A percentile compares a stretch with the other conserved stretches of the same genome.
These are phyloP conservation scores for Peribolospora baueri DNA, from an alignment of 768 basidiomycete species.

Conservation along the genomic window DNA sequence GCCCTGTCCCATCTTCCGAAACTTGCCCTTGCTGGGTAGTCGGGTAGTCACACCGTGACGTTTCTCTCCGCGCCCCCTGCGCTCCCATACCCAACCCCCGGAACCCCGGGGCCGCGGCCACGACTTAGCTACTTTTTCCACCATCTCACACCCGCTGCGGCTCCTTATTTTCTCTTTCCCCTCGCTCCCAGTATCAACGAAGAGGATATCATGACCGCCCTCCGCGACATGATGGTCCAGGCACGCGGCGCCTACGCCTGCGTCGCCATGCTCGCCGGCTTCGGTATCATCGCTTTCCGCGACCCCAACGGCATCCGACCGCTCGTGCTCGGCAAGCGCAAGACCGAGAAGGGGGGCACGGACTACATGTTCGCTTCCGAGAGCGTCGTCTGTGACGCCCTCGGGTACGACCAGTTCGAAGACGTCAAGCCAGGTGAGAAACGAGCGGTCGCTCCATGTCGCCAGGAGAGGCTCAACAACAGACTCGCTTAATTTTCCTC, in stretches of 20 bases:
- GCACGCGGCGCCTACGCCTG: constrained; percentile 88
- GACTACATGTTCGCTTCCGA: constrained; percentile 88
- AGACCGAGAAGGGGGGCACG: constrained; percentile 25
- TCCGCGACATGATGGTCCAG: constrained; percentile 65
- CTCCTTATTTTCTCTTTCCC: not conserved
- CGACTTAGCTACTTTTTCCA: not conserved
- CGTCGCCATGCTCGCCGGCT: constrained; percentile 95
- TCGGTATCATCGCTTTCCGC: constrained; percentile 90
- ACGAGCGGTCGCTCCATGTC: constrained; percentile 8
- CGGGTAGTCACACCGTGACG: too few species aligned
- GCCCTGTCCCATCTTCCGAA: not conserved
- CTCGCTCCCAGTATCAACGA: constrained; percentile 45
- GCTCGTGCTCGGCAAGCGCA: constrained; percentile 56
- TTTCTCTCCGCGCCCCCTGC: too few species aligned
- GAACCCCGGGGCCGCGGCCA: too few species aligned
- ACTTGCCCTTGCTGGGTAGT: too few species aligned
- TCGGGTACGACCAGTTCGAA: constrained; percentile 75
- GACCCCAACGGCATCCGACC: constrained; percentile 96
- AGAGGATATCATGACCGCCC: constrained; percentile 91
- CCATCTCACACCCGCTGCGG: not conserved
- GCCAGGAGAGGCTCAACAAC: not conserved
- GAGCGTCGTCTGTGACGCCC: constrained; percentile 84
- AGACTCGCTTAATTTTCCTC: constrained; percentile 1
- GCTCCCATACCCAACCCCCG: too few species aligned
- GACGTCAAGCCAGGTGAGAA: constrained; percentile 61